Percentiles rank a stretch among this genome's conserved stretches.
These are phyloP conservation scores for Trametes cubensis DNA, from an alignment of 768 basidiomycete species.

Conservation along the genomic window DNA sequence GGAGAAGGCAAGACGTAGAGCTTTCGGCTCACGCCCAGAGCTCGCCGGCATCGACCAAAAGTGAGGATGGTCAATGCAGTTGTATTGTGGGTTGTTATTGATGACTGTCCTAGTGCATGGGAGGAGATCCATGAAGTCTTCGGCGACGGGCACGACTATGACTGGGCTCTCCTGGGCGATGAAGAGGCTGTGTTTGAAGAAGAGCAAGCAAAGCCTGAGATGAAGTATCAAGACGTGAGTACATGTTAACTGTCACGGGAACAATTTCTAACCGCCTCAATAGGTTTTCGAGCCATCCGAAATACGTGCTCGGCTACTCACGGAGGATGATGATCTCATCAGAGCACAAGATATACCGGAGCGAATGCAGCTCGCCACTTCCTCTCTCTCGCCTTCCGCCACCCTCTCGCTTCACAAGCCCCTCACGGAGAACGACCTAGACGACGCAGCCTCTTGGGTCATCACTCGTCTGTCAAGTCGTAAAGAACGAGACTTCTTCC, in stretches of 20 bases:
- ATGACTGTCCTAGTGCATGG: constrained; percentile 69
- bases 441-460: constrained; percentile 87
- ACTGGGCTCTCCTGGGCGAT: constrained; percentile 89
- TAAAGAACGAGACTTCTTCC: constrained; percentile 76
- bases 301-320: constrained; percentile 85
- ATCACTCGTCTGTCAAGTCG: constrained; percentile 72
- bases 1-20: constrained; percentile 67
- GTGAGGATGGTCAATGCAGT: constrained; percentile 49
- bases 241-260: constrained; percentile 22
- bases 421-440: constrained; percentile 72
- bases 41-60: constrained; percentile 80
- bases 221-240: constrained; percentile 83
- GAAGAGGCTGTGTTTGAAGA: constrained; percentile 58
- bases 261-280: constrained; percentile 17
- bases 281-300: constrained; percentile 98
- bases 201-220: constrained; percentile 62
- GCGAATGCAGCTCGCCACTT: constrained; percentile 89
- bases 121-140: constrained; percentile 96
- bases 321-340: constrained; percentile 92
- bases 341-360: constrained; percentile 91
- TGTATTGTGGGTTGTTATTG: constrained; percentile 11
- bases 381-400: constrained; percentile 72
- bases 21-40: constrained; percentile 67
- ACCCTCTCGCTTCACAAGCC: constrained; percentile 61
- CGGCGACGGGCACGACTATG: constrained; percentile 95